Evolutionary conservation across 495 filamentous ascomycete species (phyloP).

Genomic region (Jackrogersella multiformis): DNA sequence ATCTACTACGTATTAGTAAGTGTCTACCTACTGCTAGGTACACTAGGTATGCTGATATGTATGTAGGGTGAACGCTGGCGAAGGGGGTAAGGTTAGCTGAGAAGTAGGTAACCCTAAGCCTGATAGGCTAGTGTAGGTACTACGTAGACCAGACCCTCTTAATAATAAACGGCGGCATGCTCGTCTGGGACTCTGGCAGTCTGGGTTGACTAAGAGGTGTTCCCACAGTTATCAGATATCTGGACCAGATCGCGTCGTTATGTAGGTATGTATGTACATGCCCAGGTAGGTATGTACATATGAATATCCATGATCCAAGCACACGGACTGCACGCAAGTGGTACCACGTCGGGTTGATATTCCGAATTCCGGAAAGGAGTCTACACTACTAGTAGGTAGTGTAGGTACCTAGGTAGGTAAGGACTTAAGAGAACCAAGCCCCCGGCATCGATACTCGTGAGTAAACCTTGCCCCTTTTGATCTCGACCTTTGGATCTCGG

Average conservation of each 20-base stretch:
- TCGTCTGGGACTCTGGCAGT: too few species aligned
- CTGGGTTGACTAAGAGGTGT: slow-evolving; percentile 6
- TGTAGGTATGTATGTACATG: too few species aligned
- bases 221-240: slow-evolving; percentile 30
- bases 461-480: slow-evolving; percentile 9
- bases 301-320: background rate
- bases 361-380: slow-evolving; percentile 43
- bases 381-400: too few species aligned
- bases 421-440: slow-evolving; percentile 1
- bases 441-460: slow-evolving; percentile 3
- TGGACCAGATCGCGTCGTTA: slow-evolving; percentile 39
- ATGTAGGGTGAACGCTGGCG: slow-evolving; percentile 4
- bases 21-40: too few species aligned
- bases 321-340: slow-evolving; percentile 32
- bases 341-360: slow-evolving; percentile 27
- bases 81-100: too few species aligned
- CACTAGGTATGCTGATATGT: too few species aligned
- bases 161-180: slow-evolving; percentile 18
- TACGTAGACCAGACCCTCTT: slow-evolving; percentile 11
- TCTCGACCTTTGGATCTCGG: slow-evolving; percentile 4
- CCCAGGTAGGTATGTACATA: too few species aligned
- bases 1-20: too few species aligned
- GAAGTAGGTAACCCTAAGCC: too few species aligned
- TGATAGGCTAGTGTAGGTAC: too few species aligned
- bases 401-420: too few species aligned